These are phyloP conservation scores for Hemileccinum rubropunctum DNA, from an alignment of 768 basidiomycete species.

Conservation along the genomic window DNA sequence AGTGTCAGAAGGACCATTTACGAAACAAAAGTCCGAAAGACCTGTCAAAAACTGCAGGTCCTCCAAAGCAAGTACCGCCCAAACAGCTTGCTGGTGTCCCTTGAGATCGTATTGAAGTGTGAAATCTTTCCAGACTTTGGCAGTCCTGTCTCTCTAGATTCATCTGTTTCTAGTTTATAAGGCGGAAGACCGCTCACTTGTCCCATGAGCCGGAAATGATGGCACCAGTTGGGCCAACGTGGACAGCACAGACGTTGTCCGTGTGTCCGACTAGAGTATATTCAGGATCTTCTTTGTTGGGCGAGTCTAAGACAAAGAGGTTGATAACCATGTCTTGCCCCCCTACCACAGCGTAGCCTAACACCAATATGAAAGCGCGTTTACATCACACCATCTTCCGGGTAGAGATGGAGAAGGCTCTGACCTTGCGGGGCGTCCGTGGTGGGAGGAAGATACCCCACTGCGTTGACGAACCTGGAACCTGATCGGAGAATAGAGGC, in stretches of 20 bases:
- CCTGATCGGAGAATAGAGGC: conserved; percentile 58
- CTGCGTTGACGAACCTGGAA: conserved; percentile 75
- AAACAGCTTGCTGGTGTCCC: conserved; percentile 89
- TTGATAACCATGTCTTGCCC: conserved; percentile 90
- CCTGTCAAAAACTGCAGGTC: conserved; percentile 81
- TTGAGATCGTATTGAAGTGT: conserved; percentile 67
- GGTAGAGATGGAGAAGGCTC: conserved; percentile 10
- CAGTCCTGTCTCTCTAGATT: conserved; percentile 58
- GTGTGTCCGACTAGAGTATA: conserved; percentile 86
- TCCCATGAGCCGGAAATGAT: conserved; percentile 98
- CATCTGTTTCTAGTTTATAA: background rate
- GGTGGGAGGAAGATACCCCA: conserved; percentile 73
- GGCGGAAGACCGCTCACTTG: conserved; percentile 51
- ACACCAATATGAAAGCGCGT: conserved; percentile 12
- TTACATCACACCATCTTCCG: background rate
- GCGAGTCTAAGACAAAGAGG: conserved; percentile 62
- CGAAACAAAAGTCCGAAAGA: conserved; percentile 29
- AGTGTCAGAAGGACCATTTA: conserved; percentile 6
- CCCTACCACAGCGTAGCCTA: conserved; percentile 84
- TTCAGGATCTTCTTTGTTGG: conserved; percentile 65
- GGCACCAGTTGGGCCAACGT: conserved; percentile 63
- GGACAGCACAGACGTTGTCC: conserved; percentile 85
- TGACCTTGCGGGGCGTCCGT: conserved; percentile 68
- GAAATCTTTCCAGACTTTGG: conserved; percentile 90
- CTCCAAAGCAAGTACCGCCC: conserved; percentile 84